These are phyloP conservation scores for Phytophthora citricola DNA, from an alignment of 352 stramenopile genomes.

Conservation along the genomic window DNA sequence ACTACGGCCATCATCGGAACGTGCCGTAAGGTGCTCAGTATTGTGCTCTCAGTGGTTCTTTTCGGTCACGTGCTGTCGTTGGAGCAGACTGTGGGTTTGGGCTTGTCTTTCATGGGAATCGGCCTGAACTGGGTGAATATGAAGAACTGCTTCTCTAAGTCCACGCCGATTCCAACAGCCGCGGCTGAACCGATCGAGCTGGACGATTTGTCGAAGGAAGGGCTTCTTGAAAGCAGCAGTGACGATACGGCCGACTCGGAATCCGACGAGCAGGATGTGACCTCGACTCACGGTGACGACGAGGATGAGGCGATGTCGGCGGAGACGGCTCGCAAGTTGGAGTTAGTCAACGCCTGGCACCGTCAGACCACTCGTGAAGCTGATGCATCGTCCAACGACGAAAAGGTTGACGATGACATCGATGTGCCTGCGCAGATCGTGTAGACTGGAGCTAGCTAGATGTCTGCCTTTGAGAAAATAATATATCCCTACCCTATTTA, in stretches of 20 bases:
- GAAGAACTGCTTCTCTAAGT: constrained; percentile 54
- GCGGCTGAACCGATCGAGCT: constrained; percentile 20
- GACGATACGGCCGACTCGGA: constrained; percentile 73
- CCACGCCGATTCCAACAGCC: constrained; percentile 22
- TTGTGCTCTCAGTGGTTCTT: constrained; percentile 83
- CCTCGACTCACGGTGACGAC: constrained; percentile 11
- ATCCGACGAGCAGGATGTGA: constrained; percentile 51
- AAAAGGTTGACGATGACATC: constrained; percentile 12
- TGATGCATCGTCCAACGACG: constrained; percentile 23
- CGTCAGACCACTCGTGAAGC: constrained; percentile 45
- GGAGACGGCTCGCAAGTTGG: constrained; percentile 65
- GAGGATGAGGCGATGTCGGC: constrained; percentile 44
- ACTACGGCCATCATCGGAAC: constrained; percentile 89
- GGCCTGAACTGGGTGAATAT: constrained; percentile 82
- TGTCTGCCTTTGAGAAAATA: constrained; percentile 18
- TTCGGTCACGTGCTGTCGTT: constrained; percentile 80
- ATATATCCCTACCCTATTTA: constrained; percentile 43
- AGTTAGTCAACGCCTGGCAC: constrained; percentile 77
- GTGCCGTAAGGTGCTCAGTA: constrained; percentile 87
- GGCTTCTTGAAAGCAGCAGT: constrained; percentile 67
- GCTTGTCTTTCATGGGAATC: constrained; percentile 74
- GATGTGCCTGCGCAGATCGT: constrained; percentile 36
- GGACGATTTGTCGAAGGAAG: constrained; percentile 54
- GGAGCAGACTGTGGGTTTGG: constrained; percentile 71
- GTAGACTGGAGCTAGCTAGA: constrained; percentile 24